phyloP scores from a whole-genome alignment of 805 yeast species.

The Grigorovia yakushimaensis region DNA sequence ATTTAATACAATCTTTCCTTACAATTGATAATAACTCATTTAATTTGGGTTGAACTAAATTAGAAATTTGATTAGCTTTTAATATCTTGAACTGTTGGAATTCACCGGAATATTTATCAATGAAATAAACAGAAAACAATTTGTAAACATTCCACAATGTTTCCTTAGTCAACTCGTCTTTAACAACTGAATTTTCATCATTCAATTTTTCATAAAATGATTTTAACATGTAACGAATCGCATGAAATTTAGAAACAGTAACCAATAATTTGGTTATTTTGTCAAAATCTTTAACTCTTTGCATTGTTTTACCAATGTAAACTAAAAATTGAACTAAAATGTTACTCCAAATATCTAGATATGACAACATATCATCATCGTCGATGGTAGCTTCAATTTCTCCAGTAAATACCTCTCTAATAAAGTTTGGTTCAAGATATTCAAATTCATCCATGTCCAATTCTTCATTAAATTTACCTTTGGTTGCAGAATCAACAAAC shows the following conservation, averaged over 20 bases:
- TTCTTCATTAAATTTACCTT: conserved; percentile 28
- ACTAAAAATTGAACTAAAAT: conserved; percentile 21
- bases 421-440: conserved; percentile 22
- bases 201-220: conserved; percentile 22
- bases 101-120: conserved; percentile 61
- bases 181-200: conserved; percentile 17
- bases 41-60: conserved; percentile 34
- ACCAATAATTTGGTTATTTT: conserved; percentile 32
- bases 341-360: conserved; percentile 27
- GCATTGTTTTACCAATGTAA: conserved; percentile 20
- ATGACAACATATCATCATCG: conserved; percentile 25
- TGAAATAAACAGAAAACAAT: conserved; percentile 53
- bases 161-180: conserved; percentile 32
- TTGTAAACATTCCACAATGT: conserved; percentile 46
- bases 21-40: conserved; percentile 39
- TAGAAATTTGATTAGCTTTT: conserved; percentile 38
- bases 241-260: conserved; percentile 33
- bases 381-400: conserved; percentile 19
- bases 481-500: conserved; percentile 29
- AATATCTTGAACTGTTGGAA: conserved; percentile 59
- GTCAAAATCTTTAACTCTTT: conserved; percentile 24
- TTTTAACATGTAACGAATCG: conserved; percentile 30
- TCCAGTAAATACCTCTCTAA: conserved; percentile 18
- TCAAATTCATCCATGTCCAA: conserved; percentile 26
- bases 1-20: conserved; percentile 62